phyloP scores from a whole-genome alignment of 2,329 filamentous ascomycete genomes.

The Sporothrix globosa region DNA sequence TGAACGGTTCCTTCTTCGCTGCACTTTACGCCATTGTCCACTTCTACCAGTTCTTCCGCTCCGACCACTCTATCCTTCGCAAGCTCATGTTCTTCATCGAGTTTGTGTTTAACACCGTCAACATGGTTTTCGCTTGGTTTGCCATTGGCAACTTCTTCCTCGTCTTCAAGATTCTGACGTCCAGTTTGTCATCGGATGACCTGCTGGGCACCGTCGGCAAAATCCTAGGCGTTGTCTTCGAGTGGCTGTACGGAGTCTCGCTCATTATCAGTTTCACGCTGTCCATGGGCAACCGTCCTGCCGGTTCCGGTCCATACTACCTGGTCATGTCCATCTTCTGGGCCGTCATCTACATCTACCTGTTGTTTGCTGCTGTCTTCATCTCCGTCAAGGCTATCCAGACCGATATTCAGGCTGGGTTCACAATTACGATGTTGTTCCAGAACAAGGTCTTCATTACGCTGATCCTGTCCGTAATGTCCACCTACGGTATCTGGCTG shows the following conservation, averaged over 20 bases:
- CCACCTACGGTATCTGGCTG: constrained; percentile 92
- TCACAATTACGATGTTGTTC: constrained; percentile 74
- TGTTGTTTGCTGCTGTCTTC: constrained; percentile 93
- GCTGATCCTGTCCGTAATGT: constrained; percentile 86
- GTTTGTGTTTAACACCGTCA: constrained; percentile 90
- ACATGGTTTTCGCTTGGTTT: constrained; percentile 99
- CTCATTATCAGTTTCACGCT: constrained; percentile 94
- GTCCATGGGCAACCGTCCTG: constrained; percentile 89
- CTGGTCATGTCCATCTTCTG: constrained; percentile 99
- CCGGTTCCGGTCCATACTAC: constrained; percentile 91
- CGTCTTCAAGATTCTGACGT: constrained; percentile 95
- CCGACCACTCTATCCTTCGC: constrained; percentile 81
- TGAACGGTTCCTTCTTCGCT: constrained; percentile 98
- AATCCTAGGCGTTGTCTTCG: constrained; percentile 85
- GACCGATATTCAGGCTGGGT: constrained; percentile 66
- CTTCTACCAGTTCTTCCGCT: constrained; percentile 94
- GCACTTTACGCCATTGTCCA: constrained; percentile 93
- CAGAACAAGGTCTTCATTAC: constrained; percentile 89
- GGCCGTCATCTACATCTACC: constrained; percentile 91
- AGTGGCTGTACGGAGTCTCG: constrained; percentile 92
- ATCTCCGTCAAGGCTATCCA: constrained; percentile 89
- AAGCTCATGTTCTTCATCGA: constrained; percentile 91
- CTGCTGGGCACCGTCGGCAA: constrained; percentile 77
- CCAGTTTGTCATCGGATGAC: constrained; percentile 70
- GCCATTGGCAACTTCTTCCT: constrained; percentile 98